Base-by-base conservation (phyloP, 139 green algal genomes). In the Chlorella sp. region DNA sequence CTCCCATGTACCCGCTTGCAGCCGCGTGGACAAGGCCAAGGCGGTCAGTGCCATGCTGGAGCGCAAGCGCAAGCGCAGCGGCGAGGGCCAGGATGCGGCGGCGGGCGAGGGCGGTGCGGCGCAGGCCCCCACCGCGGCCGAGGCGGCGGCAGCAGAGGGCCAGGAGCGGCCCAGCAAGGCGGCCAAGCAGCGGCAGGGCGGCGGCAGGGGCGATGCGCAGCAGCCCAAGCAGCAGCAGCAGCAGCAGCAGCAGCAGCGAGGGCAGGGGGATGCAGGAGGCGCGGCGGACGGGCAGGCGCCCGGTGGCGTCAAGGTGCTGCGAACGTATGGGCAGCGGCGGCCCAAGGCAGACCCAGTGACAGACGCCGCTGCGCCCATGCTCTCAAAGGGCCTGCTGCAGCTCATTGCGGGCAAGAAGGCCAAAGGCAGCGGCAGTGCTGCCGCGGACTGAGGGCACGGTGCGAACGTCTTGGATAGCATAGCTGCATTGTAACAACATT, bases 301-400 rank as follows among this genome's bases (percentile, higher is more conserved):
- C 7, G 56, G 54, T 17, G 64, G 62, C 28, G n/a, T 24, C 28
- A 81, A 72, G n/a, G 64, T 87, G 30, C 38, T 90, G 76, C 85
- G 93, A 2, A 74, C 81, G 11, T 96, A 93, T 80, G 88, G 82
- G 0, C 93, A 96, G 89, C 87, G 87, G 13, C 73, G 82, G 54
- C 77, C 86, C 22, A 96, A 95, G 80, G 68, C 88, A 28, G 93
- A 96, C 69, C 89, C 92, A 4, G 87, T 91, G 54, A 85, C 76
- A 5, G 86, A 89, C 43, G 83, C 81, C 2, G 68, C 73, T 26
- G 84, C 88, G 34, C 73, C 85, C 2, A 74, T 76, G 41, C 72
- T 95, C 44, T 86, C 90, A 17, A 44, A 86, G 0, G 86, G 91
- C n/a, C 58, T 95, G 67, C 88, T 95, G 58, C 60, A 82, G n/a